These are phyloP conservation scores for Ormosia emarginata DNA, from an alignment of 306 rosid genomes.

Conservation along the genomic window DNA sequence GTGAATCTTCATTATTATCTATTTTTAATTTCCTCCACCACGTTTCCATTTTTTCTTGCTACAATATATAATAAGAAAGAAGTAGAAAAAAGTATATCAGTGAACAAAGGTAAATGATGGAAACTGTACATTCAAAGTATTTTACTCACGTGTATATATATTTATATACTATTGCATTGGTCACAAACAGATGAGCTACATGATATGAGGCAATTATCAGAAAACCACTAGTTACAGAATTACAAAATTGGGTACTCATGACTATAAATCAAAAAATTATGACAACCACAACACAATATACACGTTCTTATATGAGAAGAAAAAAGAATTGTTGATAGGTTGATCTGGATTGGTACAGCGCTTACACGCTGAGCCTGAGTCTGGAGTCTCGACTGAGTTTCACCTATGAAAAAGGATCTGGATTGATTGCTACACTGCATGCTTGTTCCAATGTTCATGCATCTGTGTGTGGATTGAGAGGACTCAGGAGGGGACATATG, in stretches of 20 bases:
- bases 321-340: background rate
- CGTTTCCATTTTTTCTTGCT: background rate
- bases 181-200: constrained; percentile 16
- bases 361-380: constrained; percentile 37
- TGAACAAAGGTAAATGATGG: background rate
- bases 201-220: constrained; percentile 18
- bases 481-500: background rate
- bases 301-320: constrained; percentile 26
- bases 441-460: constrained; percentile 12
- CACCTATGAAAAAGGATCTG: background rate
- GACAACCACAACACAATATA: constrained; percentile 52
- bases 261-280: constrained; percentile 34
- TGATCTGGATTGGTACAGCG: constrained; percentile 33
- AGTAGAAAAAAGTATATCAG: background rate
- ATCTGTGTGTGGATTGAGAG: constrained; percentile 20
- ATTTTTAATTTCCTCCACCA: background rate
- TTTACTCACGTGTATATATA: background rate
- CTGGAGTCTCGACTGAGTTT: constrained; percentile 26
- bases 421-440: background rate
- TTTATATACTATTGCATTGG: background rate
- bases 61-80: background rate
- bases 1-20: background rate
- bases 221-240: constrained; percentile 37
- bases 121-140: background rate
- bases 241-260: constrained; percentile 51